Base-by-base conservation (phyloP, 163 green algal species). In the Scenedesmus sp. region DNA sequence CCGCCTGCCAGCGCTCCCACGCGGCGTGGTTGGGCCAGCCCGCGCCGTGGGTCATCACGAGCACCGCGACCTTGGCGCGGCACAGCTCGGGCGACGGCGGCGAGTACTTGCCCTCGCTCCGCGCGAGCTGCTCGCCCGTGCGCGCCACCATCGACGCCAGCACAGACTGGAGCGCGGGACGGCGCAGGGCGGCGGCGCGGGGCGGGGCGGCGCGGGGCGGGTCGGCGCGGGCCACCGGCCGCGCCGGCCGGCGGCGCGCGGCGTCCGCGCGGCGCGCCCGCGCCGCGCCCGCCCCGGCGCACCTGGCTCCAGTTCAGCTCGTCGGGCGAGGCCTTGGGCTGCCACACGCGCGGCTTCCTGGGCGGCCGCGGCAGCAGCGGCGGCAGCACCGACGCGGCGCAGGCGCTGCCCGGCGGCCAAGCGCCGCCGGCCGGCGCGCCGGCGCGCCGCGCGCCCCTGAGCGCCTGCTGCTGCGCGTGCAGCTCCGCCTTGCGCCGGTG, bases 231-330 rank as follows among this genome's bases (percentile, higher is more conserved):
- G n/a, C n/a, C n/a, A n/a, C n/a, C n/a, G n/a, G n/a, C n/a, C n/a
- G n/a, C n/a, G n/a, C n/a, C n/a, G n/a, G n/a, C n/a, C n/a, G n/a
- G n/a, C n/a, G n/a, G n/a, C n/a, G n/a, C n/a, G n/a, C n/a, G n/a
- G n/a, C n/a, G n/a, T n/a, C n/a, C n/a, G n/a, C n/a, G n/a, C n/a
- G n/a, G n/a, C n/a, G n/a, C n/a, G n/a, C n/a, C n/a, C n/a, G n/a
- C n/a, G n/a, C n/a, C n/a, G n/a, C n/a, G n/a, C n/a, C n/a, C n/a
- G n/a, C n/a, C n/a, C n/a, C n/a, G n/a, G 15, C 58, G 3, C 28
- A 81, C 74, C 62, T 81, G 28, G 14, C 26, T 69, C 75, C 75
- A 82, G 64, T 76, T 82, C 11, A 24, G 28, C 10, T 82, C 75
- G 36, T 71, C 64, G 10, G 54, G 34, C 14, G 31, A 36, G 51